Conservation (phyloP, 2,329 filamentous ascomycete species). For the Pezicula carpinea region DNA sequence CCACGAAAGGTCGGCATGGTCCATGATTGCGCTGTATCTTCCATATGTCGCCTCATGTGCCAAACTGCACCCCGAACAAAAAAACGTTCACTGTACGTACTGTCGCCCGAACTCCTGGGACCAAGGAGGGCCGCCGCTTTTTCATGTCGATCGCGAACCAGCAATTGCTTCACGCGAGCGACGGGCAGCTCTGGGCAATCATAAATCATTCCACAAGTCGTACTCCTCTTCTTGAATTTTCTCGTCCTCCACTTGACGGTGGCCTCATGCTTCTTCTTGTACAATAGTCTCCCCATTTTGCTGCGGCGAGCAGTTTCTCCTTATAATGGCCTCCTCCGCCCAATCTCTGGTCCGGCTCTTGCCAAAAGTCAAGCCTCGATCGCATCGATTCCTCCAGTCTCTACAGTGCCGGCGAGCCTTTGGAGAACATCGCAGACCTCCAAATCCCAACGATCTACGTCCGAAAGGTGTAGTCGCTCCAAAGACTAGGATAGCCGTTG, state of each 20-base stretch:
- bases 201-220: slow-evolving; percentile 3
- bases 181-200: neutral
- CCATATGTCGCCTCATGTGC: no score
- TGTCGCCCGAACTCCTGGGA: no score
- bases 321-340: slow-evolving; percentile 21
- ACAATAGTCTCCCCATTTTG: slow-evolving; percentile 9
- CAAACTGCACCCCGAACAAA: no score
- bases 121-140: no score
- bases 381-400: slow-evolving; percentile 7
- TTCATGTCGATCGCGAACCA: no score
- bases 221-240: slow-evolving; percentile 1
- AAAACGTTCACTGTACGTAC: no score
- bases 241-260: slow-evolving; percentile 13
- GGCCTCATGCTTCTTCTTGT: slow-evolving; percentile 20
- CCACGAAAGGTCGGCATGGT: no score
- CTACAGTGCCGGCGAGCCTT: slow-evolving; percentile 19
- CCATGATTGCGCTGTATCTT: no score
- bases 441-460: slow-evolving; percentile 4
- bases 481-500: slow-evolving; percentile 42
- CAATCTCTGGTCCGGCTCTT: slow-evolving; percentile 17
- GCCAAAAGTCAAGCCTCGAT: slow-evolving; percentile 11
- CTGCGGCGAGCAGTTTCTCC: slow-evolving; percentile 6
- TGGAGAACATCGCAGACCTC: slow-evolving; percentile 6
- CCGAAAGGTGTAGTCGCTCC: slow-evolving; percentile 34
- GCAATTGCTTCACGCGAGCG: no score